Conservation (phyloP, 1,284 basidiomycete genomes). For the Ceratobasidium sp. region DNA sequence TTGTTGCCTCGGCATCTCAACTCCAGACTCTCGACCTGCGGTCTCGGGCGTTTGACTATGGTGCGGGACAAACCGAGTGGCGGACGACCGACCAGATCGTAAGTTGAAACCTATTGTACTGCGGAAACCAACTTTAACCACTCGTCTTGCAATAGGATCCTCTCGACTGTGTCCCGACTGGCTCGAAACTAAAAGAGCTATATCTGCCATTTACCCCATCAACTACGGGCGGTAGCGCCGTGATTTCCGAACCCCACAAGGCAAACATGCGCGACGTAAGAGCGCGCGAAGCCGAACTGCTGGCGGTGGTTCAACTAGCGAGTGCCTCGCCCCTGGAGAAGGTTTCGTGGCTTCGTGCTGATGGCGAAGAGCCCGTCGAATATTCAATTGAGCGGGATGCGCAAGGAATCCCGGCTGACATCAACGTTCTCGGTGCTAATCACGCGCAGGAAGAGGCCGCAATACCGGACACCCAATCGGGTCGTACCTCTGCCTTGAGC, state of each 20-base stretch:
- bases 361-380: slow-evolving; percentile 30
- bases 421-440: slow-evolving; percentile 4
- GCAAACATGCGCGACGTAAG: slow-evolving; percentile 2
- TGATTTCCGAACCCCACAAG: slow-evolving; percentile 16
- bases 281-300: slow-evolving; percentile 22
- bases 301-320: slow-evolving; percentile 24
- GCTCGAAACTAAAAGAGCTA: slow-evolving; percentile 18
- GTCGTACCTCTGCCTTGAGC: background rate
- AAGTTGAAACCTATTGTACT: background rate
- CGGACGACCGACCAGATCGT: slow-evolving; percentile 26
- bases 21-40: slow-evolving; percentile 22
- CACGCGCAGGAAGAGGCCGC: background rate
- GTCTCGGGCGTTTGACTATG: slow-evolving; percentile 28
- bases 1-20: slow-evolving; percentile 3
- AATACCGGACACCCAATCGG: background rate
- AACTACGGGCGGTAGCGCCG: background rate
- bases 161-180: slow-evolving; percentile 20
- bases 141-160: slow-evolving; percentile 17
- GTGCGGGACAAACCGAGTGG: slow-evolving; percentile 30
- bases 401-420: slow-evolving; percentile 15
- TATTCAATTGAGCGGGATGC: slow-evolving; percentile 22
- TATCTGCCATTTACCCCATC: slow-evolving; percentile 24
- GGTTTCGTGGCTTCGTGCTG: slow-evolving; percentile 27
- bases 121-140: background rate
- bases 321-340: slow-evolving; percentile 29